phyloP scores from a whole-genome alignment of 2,329 filamentous ascomycete species.

The Arthrinium phaeospermum region DNA sequence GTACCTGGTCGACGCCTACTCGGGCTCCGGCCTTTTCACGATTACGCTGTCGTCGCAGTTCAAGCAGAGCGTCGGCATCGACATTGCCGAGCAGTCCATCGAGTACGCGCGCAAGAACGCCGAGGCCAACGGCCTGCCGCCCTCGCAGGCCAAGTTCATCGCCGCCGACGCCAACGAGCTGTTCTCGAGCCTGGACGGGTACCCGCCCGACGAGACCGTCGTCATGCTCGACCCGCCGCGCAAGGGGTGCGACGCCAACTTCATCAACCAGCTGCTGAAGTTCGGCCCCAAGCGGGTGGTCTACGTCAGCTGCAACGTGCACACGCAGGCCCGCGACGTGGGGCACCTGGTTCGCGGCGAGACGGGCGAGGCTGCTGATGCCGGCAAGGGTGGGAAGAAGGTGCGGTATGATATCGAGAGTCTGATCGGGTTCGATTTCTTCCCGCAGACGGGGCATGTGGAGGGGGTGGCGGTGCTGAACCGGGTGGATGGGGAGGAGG shows the following conservation, averaged over 20 bases:
- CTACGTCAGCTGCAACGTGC: conserved; percentile 97
- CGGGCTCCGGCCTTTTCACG: conserved; percentile 94
- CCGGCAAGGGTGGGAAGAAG: conserved; percentile 37
- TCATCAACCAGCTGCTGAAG: conserved; percentile 78
- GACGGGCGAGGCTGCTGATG: conserved; percentile 41
- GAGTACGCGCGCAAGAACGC: conserved; percentile 81
- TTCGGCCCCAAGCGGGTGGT: conserved; percentile 82
- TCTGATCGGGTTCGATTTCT: conserved; percentile 93
- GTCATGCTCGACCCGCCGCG: conserved; percentile 97
- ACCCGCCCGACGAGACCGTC: conserved; percentile 80
- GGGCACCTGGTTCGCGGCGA: conserved; percentile 82
- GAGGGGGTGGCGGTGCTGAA: conserved; percentile 72
- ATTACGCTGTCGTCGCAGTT: conserved; percentile 89
- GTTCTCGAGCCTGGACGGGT: conserved; percentile 72
- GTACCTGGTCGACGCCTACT: conserved; percentile 97
- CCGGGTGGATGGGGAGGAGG: conserved; percentile 49
- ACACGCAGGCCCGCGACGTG: conserved; percentile 94
- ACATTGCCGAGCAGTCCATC: conserved; percentile 83
- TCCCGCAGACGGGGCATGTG: conserved; percentile 82
- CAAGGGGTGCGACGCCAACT: conserved; percentile 89
- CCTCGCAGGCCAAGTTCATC: conserved; percentile 78
- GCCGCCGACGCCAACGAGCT: conserved; percentile 85
- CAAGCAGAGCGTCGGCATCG: conserved; percentile 85
- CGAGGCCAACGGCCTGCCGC: conserved; percentile 70
- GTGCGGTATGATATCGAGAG: conserved; percentile 85